Evolutionary conservation across 805 yeast species (phyloP).

Genomic region (Lipomyces yamadae): DNA sequence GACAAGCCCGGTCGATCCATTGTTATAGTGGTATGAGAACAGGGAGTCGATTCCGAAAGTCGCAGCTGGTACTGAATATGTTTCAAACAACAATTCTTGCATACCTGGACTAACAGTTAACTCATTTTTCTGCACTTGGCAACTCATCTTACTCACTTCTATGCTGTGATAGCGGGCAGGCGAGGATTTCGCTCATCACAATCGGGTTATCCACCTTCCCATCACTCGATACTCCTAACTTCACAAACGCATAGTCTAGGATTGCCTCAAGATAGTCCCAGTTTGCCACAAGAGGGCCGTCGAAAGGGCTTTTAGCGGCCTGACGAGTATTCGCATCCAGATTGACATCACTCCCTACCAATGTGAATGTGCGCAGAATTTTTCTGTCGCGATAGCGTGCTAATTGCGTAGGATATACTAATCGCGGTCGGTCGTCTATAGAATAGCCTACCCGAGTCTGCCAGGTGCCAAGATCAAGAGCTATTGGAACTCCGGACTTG

Average conservation of each 20-base stretch:
- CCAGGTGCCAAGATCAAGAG: conserved; percentile 70
- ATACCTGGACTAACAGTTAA: conserved; percentile 44
- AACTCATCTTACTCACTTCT: conserved; percentile 44
- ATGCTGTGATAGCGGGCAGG: conserved; percentile 72
- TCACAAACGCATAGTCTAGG: conserved; percentile 81
- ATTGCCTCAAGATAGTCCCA: conserved; percentile 90
- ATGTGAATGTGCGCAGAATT: conserved; percentile 57
- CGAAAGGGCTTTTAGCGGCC: conserved; percentile 78
- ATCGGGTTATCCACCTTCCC: conserved; percentile 75
- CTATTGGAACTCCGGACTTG: conserved; percentile 69
- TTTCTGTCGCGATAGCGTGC: conserved; percentile 82
- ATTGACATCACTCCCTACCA: conserved; percentile 81
- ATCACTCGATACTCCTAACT: conserved; percentile 64
- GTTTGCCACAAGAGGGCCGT: conserved; percentile 82
- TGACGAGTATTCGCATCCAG: conserved; percentile 71
- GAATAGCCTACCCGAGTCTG: conserved; percentile 48
- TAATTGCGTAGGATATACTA: conserved; percentile 65
- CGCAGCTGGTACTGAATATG: conserved; percentile 73
- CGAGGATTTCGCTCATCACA: conserved; percentile 77
- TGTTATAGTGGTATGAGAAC: conserved; percentile 73
- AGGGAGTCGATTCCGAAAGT: conserved; percentile 83
- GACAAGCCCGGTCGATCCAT: conserved; percentile 64
- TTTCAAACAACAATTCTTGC: conserved; percentile 85
- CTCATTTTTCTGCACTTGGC: background rate
- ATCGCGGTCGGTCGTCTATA: conserved; percentile 26